Conservation (phyloP, 805 yeast genomes). For the Schwanniomyces pseudopolymorphus region DNA sequence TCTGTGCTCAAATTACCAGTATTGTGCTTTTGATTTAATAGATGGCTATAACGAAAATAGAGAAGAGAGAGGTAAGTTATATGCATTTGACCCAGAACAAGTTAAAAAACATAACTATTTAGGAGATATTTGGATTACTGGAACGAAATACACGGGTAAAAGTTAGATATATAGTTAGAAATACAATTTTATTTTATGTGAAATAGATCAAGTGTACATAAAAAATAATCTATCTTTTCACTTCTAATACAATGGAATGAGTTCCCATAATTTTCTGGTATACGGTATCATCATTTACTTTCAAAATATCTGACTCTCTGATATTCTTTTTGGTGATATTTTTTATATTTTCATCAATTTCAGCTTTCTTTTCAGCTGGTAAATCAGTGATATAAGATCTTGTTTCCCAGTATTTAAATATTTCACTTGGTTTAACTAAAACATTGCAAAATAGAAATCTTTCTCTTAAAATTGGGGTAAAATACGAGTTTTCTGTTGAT, state of each 20-base stretch:
- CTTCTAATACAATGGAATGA: conserved; percentile 17
- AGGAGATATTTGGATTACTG: conserved; percentile 37
- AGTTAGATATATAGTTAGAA: not conserved
- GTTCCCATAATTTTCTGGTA: conserved; percentile 25
- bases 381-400: conserved; percentile 54
- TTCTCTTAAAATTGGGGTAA: conserved; percentile 35
- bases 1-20: conserved; percentile 34
- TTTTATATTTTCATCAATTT: conserved; percentile 30
- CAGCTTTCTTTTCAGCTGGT: conserved; percentile 32
- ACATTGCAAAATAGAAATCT: conserved; percentile 27
- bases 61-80: conserved; percentile 21
- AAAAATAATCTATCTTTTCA: conserved; percentile 5
- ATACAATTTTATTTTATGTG: not conserved
- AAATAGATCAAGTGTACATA: not conserved
- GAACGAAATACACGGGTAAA: conserved; percentile 6
- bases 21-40: conserved; percentile 38
- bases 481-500: conserved; percentile 23
- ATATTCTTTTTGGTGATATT: conserved; percentile 21
- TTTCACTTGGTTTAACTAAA: conserved; percentile 28
- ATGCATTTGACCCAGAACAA: conserved; percentile 17
- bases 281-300: conserved; percentile 8
- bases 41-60: conserved; percentile 13
- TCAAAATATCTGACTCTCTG: conserved; percentile 7
- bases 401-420: conserved; percentile 53
- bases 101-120: conserved; percentile 24